Base-by-base conservation (phyloP, 768 basidiomycete genomes). In the Rhizopogon rudus region DNA sequence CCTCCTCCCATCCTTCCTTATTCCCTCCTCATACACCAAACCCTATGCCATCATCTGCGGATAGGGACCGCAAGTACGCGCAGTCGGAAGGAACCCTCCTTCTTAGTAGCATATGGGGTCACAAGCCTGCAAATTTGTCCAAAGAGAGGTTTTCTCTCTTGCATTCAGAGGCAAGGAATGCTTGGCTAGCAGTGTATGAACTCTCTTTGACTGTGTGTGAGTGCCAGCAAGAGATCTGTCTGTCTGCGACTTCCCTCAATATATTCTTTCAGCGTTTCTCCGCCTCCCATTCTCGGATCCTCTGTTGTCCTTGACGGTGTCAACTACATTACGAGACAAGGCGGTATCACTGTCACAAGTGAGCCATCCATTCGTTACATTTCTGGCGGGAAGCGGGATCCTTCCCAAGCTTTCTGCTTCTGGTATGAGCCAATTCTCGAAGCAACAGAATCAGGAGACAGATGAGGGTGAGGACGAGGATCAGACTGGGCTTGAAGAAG, bases 281-380 rank as follows among this genome's bases (percentile, higher is more conserved):
- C 80, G 84, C 33, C 82, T 92, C 14, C 75, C 78, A 35, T 81
- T 87, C 46, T 63, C 74, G 3, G 83, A 93, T 57, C 93, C 93
- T 9, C 69, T 96, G 10, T 78, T 97, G 28, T 93, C 88, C 63
- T 70, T 97, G 29, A 97, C 93, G 0, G 78, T 86, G 3, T 92
- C 90, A 3, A 79, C 85, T n/a, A 97, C 93, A 1, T 73, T 96
- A n/a, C 81, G 93, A 48, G 91, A 95, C 22, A 89, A 84, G 62
- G 81, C 86, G 0, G 66, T 89, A 6, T 69, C 77, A 13, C 61
- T 77, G 12, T 79, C 77, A 2, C 69, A 78, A 6, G 66, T 68
- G 5, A 61, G 73, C 31, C 61, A 68, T 50, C 63, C 70, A 1
- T 61, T 82, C 28, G 58, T 66, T 17, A 57, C 53, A 55, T 71